Evolutionary conservation across 257 asterid genomes (phyloP), one percentile per base, ranked within the genome.

Genomic region (Gentiana macrophylla): DNA sequence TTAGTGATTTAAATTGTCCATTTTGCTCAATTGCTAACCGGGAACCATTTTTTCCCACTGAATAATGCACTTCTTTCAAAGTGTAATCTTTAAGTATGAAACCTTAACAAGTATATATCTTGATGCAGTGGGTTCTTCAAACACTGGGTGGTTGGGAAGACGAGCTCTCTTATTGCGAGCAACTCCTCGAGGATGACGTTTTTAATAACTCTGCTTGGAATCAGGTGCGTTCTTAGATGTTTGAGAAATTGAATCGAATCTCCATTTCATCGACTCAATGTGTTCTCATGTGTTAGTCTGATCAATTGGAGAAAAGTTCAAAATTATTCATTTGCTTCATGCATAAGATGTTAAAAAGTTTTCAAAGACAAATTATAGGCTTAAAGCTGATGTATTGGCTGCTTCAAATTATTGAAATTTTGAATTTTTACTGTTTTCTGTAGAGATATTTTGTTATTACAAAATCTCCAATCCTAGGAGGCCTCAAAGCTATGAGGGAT

Each of bases 161-260:
- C 56, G 97, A 92, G 68, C 95, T 88, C 60, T 74, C 81, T 37
- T 92, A 83, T 69, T 88, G 98, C 61, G 79, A 78, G 37, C 70
- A 76, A 66, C 93, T 92, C 65, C 91, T 85, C 9, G 80, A 80
- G 59, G 86, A 83, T 49, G 98, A 92, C 61, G 66, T 85, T 64
- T 92, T 71, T 68, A 92, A 92, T 63, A 88, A 92, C 69, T 92
- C 98, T 65, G 98, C 97, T 50, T 92, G 98, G 98, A 92, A 88
- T 87, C 97, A 92, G 93, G 98, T 92, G 63, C n/a, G 13, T 6
- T 35, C 59, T 62, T 32, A 53, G 9, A 50, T 1, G 24, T 3
- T 4, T 24, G 24, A 24, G 24, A 24, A 24, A 24, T 24, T 24
- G 24, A 24, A 24, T 24, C 24, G 24, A 24, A 24, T 24, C 24